These are phyloP conservation scores for Ulmus americana DNA, from an alignment of 331 rosid species.

Conservation along the genomic window DNA sequence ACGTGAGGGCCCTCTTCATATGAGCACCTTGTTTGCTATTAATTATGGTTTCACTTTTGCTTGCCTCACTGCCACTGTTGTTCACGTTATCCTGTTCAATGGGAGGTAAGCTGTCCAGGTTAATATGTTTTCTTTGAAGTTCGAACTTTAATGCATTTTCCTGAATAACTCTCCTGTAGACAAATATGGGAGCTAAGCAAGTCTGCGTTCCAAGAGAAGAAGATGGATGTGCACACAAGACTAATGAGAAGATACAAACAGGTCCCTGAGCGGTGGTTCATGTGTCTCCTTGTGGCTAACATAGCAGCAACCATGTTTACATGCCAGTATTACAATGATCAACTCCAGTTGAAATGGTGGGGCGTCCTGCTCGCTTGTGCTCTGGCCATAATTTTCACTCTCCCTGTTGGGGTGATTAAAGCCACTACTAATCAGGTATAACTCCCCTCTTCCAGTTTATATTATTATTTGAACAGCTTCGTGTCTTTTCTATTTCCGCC, in stretches of 20 bases:
- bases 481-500: not conserved
- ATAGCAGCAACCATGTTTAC: no score
- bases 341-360: no score
- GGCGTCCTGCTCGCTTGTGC: slow-evolving; percentile 49
- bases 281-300: no score
- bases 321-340: no score
- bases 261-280: no score
- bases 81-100: slow-evolving; percentile 65
- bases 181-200: slow-evolving; percentile 24
- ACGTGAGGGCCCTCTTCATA: slow-evolving; percentile 52
- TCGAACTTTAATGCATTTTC: not conserved
- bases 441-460: no score
- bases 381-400: slow-evolving; percentile 53
- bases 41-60: slow-evolving; percentile 63
- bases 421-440: slow-evolving; percentile 69
- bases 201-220: slow-evolving; percentile 52
- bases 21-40: slow-evolving; percentile 62
- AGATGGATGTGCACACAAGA: slow-evolving; percentile 60
- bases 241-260: slow-evolving; percentile 43
- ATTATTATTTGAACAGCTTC: no score
- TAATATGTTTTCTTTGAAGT: not conserved
- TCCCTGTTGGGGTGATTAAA: slow-evolving; percentile 57
- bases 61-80: slow-evolving; percentile 62
- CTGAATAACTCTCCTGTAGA: no score
- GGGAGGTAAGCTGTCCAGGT: slow-evolving; percentile 39